phyloP scores from a whole-genome alignment of 345 rosid species.

The Citrus medica region DNA sequence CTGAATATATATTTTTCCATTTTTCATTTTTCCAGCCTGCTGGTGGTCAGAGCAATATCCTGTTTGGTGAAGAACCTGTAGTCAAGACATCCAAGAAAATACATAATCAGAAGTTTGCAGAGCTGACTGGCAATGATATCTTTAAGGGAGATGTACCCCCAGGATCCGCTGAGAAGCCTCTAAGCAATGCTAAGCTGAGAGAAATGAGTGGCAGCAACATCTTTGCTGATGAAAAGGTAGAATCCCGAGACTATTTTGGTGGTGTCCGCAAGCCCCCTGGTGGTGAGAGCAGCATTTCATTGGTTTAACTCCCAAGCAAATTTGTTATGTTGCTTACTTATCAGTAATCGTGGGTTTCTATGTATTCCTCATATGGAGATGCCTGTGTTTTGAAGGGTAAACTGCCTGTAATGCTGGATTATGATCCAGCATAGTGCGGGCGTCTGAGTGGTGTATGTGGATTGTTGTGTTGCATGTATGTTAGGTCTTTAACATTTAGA shows the following conservation, averaged over 20 bases:
- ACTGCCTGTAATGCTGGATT: constrained; percentile 1
- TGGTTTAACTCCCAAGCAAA: constrained; percentile 26
- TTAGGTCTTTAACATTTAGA: constrained; percentile 24
- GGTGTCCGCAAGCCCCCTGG: constrained; percentile 91
- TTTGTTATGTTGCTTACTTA: background rate
- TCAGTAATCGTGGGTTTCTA: background rate
- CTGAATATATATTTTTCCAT: background rate
- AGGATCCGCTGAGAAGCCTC: constrained; percentile 61
- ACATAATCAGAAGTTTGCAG: constrained; percentile 64
- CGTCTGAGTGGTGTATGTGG: constrained; percentile 6
- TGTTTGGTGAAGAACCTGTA: constrained; percentile 58
- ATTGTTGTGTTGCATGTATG: constrained; percentile 4
- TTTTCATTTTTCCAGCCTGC: constrained; percentile 44
- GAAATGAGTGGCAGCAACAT: constrained; percentile 86
- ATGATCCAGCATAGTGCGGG: constrained; percentile 1
- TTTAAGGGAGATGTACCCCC: constrained; percentile 70
- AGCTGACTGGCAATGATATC: constrained; percentile 74
- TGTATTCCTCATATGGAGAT: constrained; percentile 6
- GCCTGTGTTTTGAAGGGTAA: constrained; percentile 20
- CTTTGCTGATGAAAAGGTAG: constrained; percentile 75
- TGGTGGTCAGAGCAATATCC: constrained; percentile 75
- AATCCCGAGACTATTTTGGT: constrained; percentile 64
- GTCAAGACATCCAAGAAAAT: constrained; percentile 71
- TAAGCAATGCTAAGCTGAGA: constrained; percentile 69
- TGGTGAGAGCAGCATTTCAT: constrained; percentile 85